A percentile compares a stretch with the other conserved stretches of the same genome.
phyloP scores from a whole-genome alignment of 441 rosid species.

The Melastoma candidum region DNA sequence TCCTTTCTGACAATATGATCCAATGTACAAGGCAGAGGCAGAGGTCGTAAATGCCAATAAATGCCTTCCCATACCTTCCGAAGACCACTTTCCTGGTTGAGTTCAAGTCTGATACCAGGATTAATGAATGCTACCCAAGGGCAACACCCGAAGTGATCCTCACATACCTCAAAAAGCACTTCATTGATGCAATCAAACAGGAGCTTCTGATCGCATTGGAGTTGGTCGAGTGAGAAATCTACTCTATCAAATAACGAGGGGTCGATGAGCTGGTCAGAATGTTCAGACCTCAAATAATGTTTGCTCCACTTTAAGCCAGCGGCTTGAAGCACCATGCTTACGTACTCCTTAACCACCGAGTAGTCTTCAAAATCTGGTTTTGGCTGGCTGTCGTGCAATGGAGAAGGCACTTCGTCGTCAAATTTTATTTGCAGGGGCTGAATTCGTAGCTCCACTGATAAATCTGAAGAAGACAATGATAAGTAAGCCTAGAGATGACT shows the following conservation, averaged over 20 bases:
- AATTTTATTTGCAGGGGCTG: constrained; percentile 65
- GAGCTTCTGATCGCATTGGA: constrained; percentile 47
- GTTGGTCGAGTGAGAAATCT: constrained; percentile 40
- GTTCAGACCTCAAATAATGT: constrained; percentile 44
- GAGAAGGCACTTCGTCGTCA: constrained; percentile 39
- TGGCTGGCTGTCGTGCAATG: constrained; percentile 20
- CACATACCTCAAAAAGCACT: constrained; percentile 55
- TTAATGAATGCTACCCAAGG: constrained; percentile 52
- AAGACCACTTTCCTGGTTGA: constrained; percentile 31
- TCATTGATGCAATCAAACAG: constrained; percentile 75
- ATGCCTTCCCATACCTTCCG: constrained; percentile 66
- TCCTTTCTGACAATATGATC: constrained; percentile 75
- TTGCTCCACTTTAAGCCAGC: constrained; percentile 68
- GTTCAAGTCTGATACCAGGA: constrained; percentile 28
- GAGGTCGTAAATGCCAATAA: constrained; percentile 58
- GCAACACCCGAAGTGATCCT: constrained; percentile 37
- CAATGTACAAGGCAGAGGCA: constrained; percentile 47
- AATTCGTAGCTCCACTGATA: constrained; percentile 39
- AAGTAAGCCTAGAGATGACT: constrained; percentile 10
- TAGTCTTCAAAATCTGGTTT: constrained; percentile 38
- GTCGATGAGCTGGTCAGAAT: constrained; percentile 62
- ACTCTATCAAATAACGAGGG: constrained; percentile 47
- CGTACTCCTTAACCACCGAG: constrained; percentile 33
- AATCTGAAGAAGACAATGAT: constrained; percentile 18
- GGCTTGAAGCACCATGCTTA: constrained; percentile 47